Conservation (phyloP, 129 eudicot species). For the Dittrichia graveolens region DNA sequence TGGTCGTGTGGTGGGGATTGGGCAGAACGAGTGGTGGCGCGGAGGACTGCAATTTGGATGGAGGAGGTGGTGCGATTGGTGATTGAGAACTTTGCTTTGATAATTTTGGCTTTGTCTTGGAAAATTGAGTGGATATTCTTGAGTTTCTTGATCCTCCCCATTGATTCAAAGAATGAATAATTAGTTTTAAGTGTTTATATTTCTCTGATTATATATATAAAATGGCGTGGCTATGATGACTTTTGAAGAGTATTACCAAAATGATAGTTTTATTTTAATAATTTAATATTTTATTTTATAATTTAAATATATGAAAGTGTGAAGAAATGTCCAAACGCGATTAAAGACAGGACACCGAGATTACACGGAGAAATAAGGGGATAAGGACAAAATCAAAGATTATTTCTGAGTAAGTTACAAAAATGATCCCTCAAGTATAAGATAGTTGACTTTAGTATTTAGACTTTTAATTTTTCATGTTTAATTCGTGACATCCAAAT, state of each 20-base stretch:
- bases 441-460: not conserved
- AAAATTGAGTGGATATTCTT: constrained; percentile 38
- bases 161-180: constrained; percentile 12
- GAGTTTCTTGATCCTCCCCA: constrained; percentile 37
- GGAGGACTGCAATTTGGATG: constrained; percentile 55
- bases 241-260: too few species aligned
- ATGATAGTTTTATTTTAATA: not conserved
- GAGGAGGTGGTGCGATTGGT: constrained; percentile 42
- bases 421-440: constrained; percentile 1
- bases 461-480: not conserved
- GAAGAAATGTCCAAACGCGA: constrained; percentile 19
- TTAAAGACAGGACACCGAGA: constrained; percentile 17
- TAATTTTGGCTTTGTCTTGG: constrained; percentile 67
- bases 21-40: constrained; percentile 59
- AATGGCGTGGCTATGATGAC: not conserved
- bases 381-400: constrained; percentile 1
- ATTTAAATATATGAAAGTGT: not conserved
- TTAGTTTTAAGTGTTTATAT: not conserved
- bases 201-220: not conserved
- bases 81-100: constrained; percentile 54
- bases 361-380: constrained; percentile 29
- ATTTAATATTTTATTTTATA: not conserved
- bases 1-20: constrained; percentile 47
- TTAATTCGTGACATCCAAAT: not conserved
- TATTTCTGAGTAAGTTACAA: constrained; percentile 1